A percentile compares a stretch with the other conserved stretches of the same genome.
phyloP scores from a whole-genome alignment of 257 asterid genomes.

The Mitragyna speciosa region DNA sequence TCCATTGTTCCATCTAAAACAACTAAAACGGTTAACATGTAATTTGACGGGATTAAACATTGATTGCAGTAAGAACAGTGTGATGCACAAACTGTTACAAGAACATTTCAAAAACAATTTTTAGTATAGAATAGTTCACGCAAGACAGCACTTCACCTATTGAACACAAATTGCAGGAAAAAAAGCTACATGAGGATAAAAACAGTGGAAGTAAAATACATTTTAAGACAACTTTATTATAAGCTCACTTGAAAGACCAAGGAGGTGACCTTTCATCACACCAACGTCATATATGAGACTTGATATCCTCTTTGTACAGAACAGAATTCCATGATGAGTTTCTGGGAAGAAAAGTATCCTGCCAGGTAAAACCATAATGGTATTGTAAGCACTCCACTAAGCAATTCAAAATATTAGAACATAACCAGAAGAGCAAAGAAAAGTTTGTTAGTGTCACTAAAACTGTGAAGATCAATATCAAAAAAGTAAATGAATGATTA shows the following conservation, averaged over 20 bases:
- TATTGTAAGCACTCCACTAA: not conserved
- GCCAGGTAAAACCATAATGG: conserved; percentile 19
- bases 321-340: conserved; percentile 63
- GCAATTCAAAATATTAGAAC: not conserved
- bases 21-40: too few species aligned
- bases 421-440: not conserved
- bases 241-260: not conserved
- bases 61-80: not conserved
- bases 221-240: not conserved
- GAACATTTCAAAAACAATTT: too few species aligned
- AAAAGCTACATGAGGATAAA: not conserved
- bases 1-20: too few species aligned
- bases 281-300: conserved; percentile 50
- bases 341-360: conserved; percentile 80
- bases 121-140: not conserved
- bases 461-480: not conserved
- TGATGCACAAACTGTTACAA: not conserved
- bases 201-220: not conserved
- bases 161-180: not conserved
- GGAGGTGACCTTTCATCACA: not conserved
- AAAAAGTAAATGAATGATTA: not conserved
- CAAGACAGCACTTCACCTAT: not conserved
- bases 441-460: not conserved
- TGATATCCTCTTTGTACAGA: conserved; percentile 46
- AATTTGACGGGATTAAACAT: not conserved